Percentiles rank a stretch among this genome's conserved stretches.
These are phyloP conservation scores for Coelastrella sp. DNA, from an alignment of 139 green algal species.

Conservation along the genomic window DNA sequence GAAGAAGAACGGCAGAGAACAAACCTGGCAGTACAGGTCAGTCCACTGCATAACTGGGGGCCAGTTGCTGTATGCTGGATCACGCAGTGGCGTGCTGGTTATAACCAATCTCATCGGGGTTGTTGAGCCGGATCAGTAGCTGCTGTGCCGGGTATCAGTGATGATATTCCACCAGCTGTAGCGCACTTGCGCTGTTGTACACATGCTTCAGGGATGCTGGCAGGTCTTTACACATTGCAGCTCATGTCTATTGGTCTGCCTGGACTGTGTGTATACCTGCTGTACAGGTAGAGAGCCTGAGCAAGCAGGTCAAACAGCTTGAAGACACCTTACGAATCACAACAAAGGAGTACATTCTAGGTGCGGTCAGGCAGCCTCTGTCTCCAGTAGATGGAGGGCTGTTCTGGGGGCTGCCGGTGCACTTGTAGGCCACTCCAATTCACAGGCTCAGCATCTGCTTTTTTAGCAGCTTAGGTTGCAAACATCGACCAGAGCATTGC, in stretches of 20 bases:
- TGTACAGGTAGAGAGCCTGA: constrained; percentile 60
- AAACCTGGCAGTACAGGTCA: constrained; percentile 38
- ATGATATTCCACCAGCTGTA: background rate
- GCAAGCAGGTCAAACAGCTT: constrained; percentile 66
- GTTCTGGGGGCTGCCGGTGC: no score
- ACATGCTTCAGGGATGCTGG: background rate
- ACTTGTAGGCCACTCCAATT: no score
- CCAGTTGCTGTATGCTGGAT: no score
- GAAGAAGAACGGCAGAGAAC: constrained; percentile 76
- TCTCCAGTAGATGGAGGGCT: background rate
- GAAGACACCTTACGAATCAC: constrained; percentile 81
- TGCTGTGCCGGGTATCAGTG: no score
- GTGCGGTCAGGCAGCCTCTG: constrained; percentile 14
- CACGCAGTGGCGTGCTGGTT: no score
- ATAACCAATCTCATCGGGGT: no score
- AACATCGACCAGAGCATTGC: no score
- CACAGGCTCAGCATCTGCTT: no score
- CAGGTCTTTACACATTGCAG: no score
- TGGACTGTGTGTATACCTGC: background rate
- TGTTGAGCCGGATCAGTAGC: no score
- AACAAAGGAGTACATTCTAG: constrained; percentile 87
- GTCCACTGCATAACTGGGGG: background rate
- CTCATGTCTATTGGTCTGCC: background rate
- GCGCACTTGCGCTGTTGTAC: background rate
- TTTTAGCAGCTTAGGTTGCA: no score